phyloP scores from a whole-genome alignment of 306 rosid species.

The Ammopiptanthus mongolicus region DNA sequence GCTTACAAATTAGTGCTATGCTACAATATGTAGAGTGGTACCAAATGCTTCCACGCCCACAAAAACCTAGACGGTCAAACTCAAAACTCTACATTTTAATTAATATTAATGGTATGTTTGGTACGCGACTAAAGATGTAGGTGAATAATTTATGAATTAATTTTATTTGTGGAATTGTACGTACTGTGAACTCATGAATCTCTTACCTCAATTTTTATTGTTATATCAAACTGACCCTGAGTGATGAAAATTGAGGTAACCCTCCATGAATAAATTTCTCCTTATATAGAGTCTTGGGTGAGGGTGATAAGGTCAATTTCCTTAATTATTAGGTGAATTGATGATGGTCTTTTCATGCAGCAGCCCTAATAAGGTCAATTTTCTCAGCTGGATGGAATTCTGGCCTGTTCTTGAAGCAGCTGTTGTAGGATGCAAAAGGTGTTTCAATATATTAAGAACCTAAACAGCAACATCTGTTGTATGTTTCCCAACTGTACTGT shows the following conservation, averaged over 20 bases:
- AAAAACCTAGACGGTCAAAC: not conserved
- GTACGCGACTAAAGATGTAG: too few species aligned
- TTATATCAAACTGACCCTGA: not conserved
- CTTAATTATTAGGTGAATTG: not conserved
- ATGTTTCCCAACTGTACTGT: conserved; percentile 7
- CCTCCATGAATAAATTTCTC: not conserved
- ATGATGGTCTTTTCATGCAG: not conserved
- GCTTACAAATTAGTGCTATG: conserved; percentile 1
- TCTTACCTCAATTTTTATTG: not conserved
- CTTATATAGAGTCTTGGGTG: not conserved
- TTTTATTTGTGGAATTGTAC: not conserved
- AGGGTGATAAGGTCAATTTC: not conserved
- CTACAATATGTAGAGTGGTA: conserved; percentile 19
- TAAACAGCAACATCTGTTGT: not conserved
- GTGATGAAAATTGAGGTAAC: not conserved
- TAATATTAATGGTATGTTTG: not conserved
- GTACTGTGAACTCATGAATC: not conserved
- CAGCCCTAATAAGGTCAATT: not conserved
- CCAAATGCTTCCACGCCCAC: not conserved
- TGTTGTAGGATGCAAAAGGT: not conserved
- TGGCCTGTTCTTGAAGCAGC: not conserved
- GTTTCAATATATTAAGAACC: not conserved
- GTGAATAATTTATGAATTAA: too few species aligned
- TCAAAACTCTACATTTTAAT: not conserved
- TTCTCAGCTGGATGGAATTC: not conserved